These are phyloP conservation scores for Cymbopogon citratus DNA, from an alignment of 176 grass and related monocot genomes.

Conservation along the genomic window DNA sequence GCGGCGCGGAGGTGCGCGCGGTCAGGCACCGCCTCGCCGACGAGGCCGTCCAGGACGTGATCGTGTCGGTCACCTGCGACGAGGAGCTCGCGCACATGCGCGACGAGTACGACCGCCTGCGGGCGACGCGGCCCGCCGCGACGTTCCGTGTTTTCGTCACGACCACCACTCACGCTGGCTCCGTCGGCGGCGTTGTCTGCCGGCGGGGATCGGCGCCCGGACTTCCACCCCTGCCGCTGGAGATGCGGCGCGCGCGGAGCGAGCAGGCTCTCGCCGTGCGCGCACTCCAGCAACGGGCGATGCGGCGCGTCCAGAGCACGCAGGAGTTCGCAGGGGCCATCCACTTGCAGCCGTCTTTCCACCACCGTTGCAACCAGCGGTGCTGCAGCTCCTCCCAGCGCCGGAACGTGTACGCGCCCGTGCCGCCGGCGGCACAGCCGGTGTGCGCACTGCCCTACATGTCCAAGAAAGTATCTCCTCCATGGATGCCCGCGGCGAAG, in stretches of 20 bases:
- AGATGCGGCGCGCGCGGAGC: conserved; percentile 28
- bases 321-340: background rate
- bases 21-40: conserved; percentile 33
- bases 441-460: background rate
- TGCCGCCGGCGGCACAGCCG: background rate
- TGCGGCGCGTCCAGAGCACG: conserved; percentile 23
- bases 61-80: conserved; percentile 51
- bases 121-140: background rate
- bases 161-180: background rate
- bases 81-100: conserved; percentile 42
- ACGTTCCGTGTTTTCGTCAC: conserved; percentile 30
- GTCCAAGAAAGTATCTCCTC: background rate
- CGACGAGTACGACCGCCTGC: conserved; percentile 46
- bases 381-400: background rate
- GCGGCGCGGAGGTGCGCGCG: background rate
- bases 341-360: background rate
- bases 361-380: background rate
- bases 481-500: background rate
- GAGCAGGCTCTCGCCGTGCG: conserved; percentile 1
- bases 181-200: background rate
- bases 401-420: background rate
- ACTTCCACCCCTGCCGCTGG: background rate
- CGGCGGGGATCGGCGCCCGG: background rate
- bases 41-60: conserved; percentile 21
- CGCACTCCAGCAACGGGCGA: background rate